Base-by-base conservation (phyloP, 345 rosid genomes). In the Salix arbutifolia region DNA sequence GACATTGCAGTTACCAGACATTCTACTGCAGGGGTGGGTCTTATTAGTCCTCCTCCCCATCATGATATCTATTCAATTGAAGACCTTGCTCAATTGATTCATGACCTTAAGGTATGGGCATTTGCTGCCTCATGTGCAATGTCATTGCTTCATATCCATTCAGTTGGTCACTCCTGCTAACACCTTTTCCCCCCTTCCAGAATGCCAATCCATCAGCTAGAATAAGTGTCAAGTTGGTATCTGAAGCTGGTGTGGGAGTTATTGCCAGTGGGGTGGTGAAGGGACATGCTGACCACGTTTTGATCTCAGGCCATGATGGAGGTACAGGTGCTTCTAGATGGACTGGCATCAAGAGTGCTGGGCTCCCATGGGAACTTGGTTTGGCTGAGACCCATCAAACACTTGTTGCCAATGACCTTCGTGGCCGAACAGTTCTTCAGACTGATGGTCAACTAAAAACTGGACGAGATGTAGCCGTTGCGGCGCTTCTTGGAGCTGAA, bases 201-300 rank as follows among this genome's bases (percentile, higher is more conserved):
- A 96, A 96, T 84, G 85, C 99, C 76, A 96, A 96, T 79, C 98
- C 99, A 56, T 86, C 84, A 2, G 97, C 99, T 40, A 90, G 98
- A 56, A 88, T 96, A 70, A 96, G 99, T 77, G 99, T 96, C 69
- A 96, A 96, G 79, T 83, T 96, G 37, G 99, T 96, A 6, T 96
- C 98, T 10, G 99, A 96, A 86, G 97, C 99, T 74, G 99, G 99
- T 50, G 99, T 96, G n/a, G 99, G 99, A 65, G 99, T 96, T 44
- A 94, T 96, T 71, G 99, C 99, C 33, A 96, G 98, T 58, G 99
- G 99, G 25, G 99, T 96, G 79, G 99, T 96, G 80, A 96, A 96
- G 85, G 99, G 99, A 37, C 99, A 94, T 30, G 99, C 99, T 46
- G 99, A 96, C 81, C 99, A 96, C 75, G 97, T 96, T 72, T 81